These are phyloP conservation scores for Cinchona pubescens DNA, from an alignment of 257 asterid genomes.

Conservation along the genomic window DNA sequence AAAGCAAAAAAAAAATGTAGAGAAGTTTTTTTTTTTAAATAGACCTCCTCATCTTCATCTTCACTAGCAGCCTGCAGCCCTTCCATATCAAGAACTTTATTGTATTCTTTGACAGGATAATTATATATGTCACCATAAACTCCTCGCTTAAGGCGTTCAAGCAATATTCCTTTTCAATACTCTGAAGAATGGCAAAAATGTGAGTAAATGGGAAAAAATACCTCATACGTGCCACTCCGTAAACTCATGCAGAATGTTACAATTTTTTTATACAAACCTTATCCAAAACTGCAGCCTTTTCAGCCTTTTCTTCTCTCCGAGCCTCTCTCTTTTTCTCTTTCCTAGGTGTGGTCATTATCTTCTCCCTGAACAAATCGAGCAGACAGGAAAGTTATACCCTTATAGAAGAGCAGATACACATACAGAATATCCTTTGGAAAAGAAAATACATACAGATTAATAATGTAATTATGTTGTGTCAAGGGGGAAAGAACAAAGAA, in stretches of 20 bases:
- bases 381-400: background rate
- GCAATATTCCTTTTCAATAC: slow-evolving; percentile 80
- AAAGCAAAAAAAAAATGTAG: background rate
- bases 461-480: background rate
- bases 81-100: slow-evolving; percentile 58
- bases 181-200: slow-evolving; percentile 39
- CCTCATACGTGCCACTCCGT: background rate
- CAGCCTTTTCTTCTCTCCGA: slow-evolving; percentile 90
- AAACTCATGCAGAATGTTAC: background rate
- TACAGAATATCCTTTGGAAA: too few relatives aligned
- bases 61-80: slow-evolving; percentile 36
- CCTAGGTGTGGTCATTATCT: slow-evolving; percentile 78
- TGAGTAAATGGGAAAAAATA: slow-evolving; percentile 15
- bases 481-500: background rate
- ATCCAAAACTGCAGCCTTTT: slow-evolving; percentile 73
- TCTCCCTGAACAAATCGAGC: slow-evolving; percentile 54
- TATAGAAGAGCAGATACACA: background rate
- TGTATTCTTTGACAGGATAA: slow-evolving; percentile 52
- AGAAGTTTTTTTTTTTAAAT: background rate
- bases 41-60: slow-evolving; percentile 69
- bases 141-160: slow-evolving; percentile 72
- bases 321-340: slow-evolving; percentile 75
- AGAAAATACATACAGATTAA: background rate
- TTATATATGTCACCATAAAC: slow-evolving; percentile 69
- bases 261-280: slow-evolving; percentile 39